Conservation (phyloP, 139 green algal species). For the Chlamydomonas applanata region DNA sequence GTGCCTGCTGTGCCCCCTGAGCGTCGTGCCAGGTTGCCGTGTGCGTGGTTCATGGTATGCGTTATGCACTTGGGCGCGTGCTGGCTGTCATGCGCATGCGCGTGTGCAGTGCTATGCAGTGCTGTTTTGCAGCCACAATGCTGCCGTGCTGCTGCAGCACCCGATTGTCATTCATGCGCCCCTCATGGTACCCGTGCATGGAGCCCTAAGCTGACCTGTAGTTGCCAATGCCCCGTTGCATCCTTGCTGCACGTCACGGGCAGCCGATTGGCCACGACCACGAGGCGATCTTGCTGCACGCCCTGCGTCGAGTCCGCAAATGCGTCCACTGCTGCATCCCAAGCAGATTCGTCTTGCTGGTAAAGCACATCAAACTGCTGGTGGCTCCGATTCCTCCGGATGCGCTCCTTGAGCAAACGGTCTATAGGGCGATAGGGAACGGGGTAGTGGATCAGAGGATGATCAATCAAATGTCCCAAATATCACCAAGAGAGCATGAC, state of each 20-base stretch:
- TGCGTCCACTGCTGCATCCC: constrained; percentile 4
- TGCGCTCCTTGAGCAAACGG: constrained; percentile 76
- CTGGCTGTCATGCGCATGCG: no score
- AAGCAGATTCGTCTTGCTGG: constrained; percentile 30
- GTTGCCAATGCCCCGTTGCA: constrained; percentile 70
- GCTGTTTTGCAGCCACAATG: background rate
- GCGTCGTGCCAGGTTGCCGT: no score
- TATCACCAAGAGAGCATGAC: no score
- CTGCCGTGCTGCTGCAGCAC: background rate
- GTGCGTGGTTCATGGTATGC: no score
- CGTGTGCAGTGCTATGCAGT: background rate
- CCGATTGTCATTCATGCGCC: background rate
- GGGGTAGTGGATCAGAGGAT: no score
- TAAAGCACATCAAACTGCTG: constrained; percentile 38
- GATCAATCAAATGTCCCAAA: no score
- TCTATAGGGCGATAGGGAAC: constrained; percentile 41
- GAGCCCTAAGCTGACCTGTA: constrained; percentile 57
- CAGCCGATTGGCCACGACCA: constrained; percentile 96
- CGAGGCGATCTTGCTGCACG: constrained; percentile 60
- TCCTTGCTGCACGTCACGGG: constrained; percentile 83
- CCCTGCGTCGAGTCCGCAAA: constrained; percentile 12
- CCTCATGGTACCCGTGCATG: no score
- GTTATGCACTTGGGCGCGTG: no score
- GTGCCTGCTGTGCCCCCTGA: no score
- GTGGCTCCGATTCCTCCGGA: constrained; percentile 73